Conservation (phyloP, 2,329 filamentous ascomycete species). For the Metarhizium sp. region DNA sequence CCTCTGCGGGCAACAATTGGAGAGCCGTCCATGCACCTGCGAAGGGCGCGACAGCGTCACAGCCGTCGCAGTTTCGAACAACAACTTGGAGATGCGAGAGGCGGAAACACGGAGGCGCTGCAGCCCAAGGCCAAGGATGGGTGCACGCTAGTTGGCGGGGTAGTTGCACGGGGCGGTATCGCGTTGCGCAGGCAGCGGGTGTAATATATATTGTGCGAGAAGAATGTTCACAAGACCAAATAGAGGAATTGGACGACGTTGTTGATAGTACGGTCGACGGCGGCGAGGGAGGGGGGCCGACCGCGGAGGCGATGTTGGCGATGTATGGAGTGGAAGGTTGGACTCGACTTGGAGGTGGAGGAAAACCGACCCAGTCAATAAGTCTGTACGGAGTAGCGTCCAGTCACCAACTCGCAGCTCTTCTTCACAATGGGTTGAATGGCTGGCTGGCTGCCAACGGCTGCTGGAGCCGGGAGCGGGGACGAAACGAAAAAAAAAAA, state of each 20-base stretch:
- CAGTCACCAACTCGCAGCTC: not conserved
- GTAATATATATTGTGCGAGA: not conserved
- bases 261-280: not conserved
- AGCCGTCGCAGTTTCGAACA: conserved; percentile 9
- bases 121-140: not conserved
- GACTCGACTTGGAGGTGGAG: conserved; percentile 2
- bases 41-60: conserved; percentile 9
- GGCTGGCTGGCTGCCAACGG: conserved; percentile 1
- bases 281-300: conserved; percentile 4
- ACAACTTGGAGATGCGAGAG: conserved; percentile 9
- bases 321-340: conserved; percentile 3
- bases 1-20: conserved; percentile 35
- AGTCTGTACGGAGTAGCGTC: not conserved
- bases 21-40: conserved; percentile 38
- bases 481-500: not conserved
- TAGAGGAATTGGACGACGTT: not conserved
- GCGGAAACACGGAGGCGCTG: conserved; percentile 4
- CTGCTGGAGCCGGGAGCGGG: conserved; percentile 2
- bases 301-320: conserved; percentile 3
- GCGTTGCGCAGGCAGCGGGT: conserved; percentile 1
- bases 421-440: not conserved
- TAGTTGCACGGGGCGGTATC: conserved; percentile 2
- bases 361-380: conserved; percentile 1
- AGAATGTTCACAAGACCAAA: not conserved
- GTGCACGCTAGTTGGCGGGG: conserved; percentile 1